Conservation (phyloP, 192 early-diverging fungal genomes). For the Geosiphon pyriformis region DNA sequence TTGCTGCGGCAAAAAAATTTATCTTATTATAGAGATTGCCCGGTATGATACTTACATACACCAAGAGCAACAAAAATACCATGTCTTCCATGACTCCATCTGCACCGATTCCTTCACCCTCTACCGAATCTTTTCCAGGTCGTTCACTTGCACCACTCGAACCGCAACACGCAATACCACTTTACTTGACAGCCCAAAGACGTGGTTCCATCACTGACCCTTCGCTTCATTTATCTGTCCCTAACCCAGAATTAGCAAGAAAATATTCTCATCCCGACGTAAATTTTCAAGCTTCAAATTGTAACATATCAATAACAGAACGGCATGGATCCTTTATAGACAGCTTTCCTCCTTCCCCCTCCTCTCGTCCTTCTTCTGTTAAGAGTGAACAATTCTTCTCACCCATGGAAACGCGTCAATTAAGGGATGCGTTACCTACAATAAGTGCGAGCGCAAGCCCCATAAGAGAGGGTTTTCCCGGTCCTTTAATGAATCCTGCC, state of each 20-base stretch:
- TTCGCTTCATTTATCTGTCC: constrained; percentile 15
- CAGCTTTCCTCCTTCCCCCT: constrained; percentile 20
- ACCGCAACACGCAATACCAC: constrained; percentile 19
- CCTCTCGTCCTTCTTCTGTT: constrained; percentile 25
- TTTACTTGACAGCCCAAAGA: constrained; percentile 30
- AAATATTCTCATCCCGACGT: constrained; percentile 22
- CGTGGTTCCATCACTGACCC: constrained; percentile 41
- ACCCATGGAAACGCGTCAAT: constrained; percentile 19
- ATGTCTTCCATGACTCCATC: constrained; percentile 3
- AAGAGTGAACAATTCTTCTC: constrained; percentile 22
- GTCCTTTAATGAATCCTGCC: constrained; percentile 22
- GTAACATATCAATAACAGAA: no score
- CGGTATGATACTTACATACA: not conserved
- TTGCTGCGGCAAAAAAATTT: not conserved
- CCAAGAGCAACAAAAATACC: not conserved
- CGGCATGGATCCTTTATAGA: constrained; percentile 29
- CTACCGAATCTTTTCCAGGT: constrained; percentile 13
- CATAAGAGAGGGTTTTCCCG: constrained; percentile 23
- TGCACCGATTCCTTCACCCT: constrained; percentile 14
- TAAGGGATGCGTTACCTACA: constrained; percentile 42
- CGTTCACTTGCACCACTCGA: constrained; percentile 22
- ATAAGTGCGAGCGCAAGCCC: constrained; percentile 26
- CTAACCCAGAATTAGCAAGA: constrained; percentile 26
- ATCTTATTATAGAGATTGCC: not conserved
- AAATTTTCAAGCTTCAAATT: constrained; percentile 15